Evolutionary conservation across 495 filamentous ascomycete genomes (phyloP).

Genomic region (Penicillium crystallinum): DNA sequence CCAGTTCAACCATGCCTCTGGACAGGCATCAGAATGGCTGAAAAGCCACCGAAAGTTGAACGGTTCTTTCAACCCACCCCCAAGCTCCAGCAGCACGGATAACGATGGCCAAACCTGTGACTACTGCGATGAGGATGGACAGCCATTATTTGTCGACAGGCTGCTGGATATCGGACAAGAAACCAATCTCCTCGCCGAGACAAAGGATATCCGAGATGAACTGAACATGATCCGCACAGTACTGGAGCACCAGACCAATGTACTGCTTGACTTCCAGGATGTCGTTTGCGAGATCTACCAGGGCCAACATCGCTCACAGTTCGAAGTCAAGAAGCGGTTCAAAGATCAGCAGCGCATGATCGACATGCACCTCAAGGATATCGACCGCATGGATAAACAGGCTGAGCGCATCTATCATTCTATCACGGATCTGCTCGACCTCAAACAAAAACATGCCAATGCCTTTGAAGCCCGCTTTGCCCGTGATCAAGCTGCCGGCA

Average conservation of each 20-base stretch:
- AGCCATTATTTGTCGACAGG: constrained; percentile 56
- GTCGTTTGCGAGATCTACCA: constrained; percentile 48
- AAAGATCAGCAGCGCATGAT: constrained; percentile 57
- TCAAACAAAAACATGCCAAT: constrained; percentile 67
- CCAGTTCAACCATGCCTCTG: constrained; percentile 58
- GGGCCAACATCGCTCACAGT: constrained; percentile 37
- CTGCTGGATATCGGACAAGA: constrained; percentile 65
- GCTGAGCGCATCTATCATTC: constrained; percentile 58
- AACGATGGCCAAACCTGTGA: constrained; percentile 16
- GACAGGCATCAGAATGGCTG: constrained; percentile 56
- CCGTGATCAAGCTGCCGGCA: constrained; percentile 59
- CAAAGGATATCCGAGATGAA: constrained; percentile 69
- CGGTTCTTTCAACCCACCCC: constrained; percentile 28
- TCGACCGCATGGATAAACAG: constrained; percentile 64
- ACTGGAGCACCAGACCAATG: constrained; percentile 52
- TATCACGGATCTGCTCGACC: constrained; percentile 57
- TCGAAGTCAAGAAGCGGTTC: constrained; percentile 54
- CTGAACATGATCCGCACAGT: constrained; percentile 66
- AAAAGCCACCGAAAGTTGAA: constrained; percentile 53
- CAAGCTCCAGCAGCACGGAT: constrained; percentile 1
- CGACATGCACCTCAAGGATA: constrained; percentile 57
- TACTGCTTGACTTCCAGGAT: constrained; percentile 52
- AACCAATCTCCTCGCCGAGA: constrained; percentile 59
- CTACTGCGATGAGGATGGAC: constrained; percentile 22
- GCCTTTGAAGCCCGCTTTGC: constrained; percentile 66